These are phyloP conservation scores for Taxillus chinensis DNA, from an alignment of 164 flowering plant species.

Conservation along the genomic window DNA sequence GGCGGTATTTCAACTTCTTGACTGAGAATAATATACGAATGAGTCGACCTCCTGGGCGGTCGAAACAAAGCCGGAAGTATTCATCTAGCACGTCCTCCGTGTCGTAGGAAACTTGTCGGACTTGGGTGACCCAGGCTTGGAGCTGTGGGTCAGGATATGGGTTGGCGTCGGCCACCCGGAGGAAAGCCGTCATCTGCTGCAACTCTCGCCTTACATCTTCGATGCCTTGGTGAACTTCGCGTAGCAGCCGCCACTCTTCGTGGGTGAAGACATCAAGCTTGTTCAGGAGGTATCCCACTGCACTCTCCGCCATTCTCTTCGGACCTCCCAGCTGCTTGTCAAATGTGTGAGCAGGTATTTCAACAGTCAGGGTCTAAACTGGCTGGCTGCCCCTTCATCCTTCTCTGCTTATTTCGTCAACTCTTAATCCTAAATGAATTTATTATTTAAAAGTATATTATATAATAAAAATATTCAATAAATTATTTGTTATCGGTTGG, in stretches of 20 bases:
- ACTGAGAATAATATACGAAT: slow-evolving; percentile 5
- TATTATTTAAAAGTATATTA: too few species aligned
- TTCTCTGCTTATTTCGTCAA: too few species aligned
- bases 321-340: not conserved
- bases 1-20: slow-evolving; percentile 10
- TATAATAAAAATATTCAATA: too few species aligned
- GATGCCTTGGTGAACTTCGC: slow-evolving; percentile 15
- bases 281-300: slow-evolving; percentile 23
- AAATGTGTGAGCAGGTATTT: too few species aligned
- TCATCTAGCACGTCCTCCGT: slow-evolving; percentile 26
- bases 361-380: too few species aligned
- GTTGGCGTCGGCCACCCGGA: slow-evolving; percentile 28
- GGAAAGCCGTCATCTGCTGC: slow-evolving; percentile 25
- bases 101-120: slow-evolving; percentile 24
- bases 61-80: slow-evolving; percentile 12
- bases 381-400: too few species aligned
- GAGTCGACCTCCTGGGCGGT: slow-evolving; percentile 1
- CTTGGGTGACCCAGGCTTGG: slow-evolving; percentile 29
- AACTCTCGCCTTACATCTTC: slow-evolving; percentile 25
- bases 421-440: too few species aligned
- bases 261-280: slow-evolving; percentile 18
- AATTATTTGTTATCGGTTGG: too few species aligned
- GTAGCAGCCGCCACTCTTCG: slow-evolving; percentile 13
- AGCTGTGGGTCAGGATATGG: slow-evolving; percentile 15
- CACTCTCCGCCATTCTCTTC: slow-evolving; percentile 21